A percentile compares a stretch with the other conserved stretches of the same genome.
phyloP scores from a whole-genome alignment of 306 rosid species.

The Medicago lupulina region DNA sequence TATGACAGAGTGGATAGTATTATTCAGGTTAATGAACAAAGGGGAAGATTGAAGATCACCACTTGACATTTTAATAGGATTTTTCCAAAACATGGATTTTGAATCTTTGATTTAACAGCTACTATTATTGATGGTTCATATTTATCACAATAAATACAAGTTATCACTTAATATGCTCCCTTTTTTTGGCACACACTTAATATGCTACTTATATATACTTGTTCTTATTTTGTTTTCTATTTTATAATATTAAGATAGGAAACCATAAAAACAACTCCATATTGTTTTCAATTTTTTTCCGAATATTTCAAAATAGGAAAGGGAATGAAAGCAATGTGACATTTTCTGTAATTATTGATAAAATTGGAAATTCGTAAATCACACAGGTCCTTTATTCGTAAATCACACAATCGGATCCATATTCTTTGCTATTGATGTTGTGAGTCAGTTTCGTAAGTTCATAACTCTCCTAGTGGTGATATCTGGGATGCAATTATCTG shows the following conservation, averaged over 20 bases:
- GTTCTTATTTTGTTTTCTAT: not conserved
- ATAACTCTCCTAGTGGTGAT: not conserved
- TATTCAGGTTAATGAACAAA: not conserved
- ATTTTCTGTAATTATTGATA: not conserved
- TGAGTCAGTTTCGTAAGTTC: not conserved
- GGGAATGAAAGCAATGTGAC: not conserved
- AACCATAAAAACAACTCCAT: not conserved
- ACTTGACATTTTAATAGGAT: not conserved
- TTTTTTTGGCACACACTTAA: not conserved
- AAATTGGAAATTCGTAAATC: not conserved
- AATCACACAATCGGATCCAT: too few species aligned
- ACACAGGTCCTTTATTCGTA: not conserved
- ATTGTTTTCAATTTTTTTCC: not conserved
- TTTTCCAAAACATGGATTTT: not conserved
- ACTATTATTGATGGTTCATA: too few species aligned
- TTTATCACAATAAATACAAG: not conserved
- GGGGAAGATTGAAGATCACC: not conserved
- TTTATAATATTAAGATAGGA: not conserved
- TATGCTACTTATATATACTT: not conserved
- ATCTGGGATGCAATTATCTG: not conserved
- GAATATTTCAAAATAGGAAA: not conserved
- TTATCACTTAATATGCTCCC: not conserved
- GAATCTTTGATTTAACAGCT: not conserved
- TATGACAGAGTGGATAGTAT: not conserved
- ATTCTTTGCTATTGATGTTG: not conserved